Base-by-base conservation (phyloP, 257 asterid species). In the Plantago major region DNA sequence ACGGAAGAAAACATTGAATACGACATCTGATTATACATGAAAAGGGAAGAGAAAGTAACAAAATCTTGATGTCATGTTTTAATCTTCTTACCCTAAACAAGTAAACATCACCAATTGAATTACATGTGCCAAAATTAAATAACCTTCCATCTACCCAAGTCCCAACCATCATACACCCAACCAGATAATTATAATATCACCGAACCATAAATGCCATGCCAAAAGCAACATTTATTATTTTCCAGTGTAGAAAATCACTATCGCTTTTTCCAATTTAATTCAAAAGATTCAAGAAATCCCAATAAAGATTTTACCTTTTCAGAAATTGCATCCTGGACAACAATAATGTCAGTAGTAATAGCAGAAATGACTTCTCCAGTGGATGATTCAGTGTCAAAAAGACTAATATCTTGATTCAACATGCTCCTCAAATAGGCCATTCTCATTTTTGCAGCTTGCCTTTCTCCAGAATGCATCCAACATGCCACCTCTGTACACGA, bases 391-490 rank as follows among this genome's bases (percentile, higher is more conserved):
- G 92, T 89, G 46, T 93, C 99, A 14, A 93, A 93, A 13, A 79
- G 74, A 66, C 92, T 80, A 15, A 93, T 85, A 10, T 93, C 99
- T 72, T 93, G 96, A 75, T 74, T 87, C 17, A 93, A 64, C 95
- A 93, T 87, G 2, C 81, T 73, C 60, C 80, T 76, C 60, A 93
- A 30, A 71, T 93, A 93, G 4, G 97, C 92, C 95, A 89, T 87
- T 74, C 99, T 87, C 95, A 93, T 93, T 51, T 93, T 89, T 4
- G 94, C 89, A 2, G 99, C 99, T 81, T 93, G 99, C 54, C 99
- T 77, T 58, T 93, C 99, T 54, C 99, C 99, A 9, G 84, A 73
- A 30, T 93, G 76, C 99, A 93, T 93, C 99, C 99, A 93, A 73
- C 95, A 93, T 8, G 92, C 94, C 82, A 93, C 99, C 96, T 92